phyloP scores from a whole-genome alignment of 176 grass and related monocot genomes.

The Lolium perenne region DNA sequence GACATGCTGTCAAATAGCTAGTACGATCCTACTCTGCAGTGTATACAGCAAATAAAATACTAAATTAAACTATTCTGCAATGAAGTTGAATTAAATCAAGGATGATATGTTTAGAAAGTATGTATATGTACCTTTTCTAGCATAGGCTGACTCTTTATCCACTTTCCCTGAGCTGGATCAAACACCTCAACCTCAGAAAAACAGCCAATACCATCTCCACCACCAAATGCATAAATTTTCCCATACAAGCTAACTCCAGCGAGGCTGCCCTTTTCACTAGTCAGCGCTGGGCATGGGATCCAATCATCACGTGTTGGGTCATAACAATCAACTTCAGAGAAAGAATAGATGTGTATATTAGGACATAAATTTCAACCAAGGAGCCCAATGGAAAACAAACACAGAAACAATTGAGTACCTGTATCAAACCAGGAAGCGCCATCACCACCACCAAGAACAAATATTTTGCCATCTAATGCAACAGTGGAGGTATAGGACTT shows the following conservation, averaged over 20 bases:
- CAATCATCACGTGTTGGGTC: constrained; percentile 70
- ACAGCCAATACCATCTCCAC: constrained; percentile 65
- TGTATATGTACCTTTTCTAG: constrained; percentile 66
- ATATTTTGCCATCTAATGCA: constrained; percentile 72
- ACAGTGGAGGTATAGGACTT: constrained; percentile 69
- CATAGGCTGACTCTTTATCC: constrained; percentile 70
- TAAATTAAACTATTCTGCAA: background rate
- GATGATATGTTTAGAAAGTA: background rate
- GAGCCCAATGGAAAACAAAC: background rate
- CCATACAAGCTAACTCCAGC: constrained; percentile 60
- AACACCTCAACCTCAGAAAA: constrained; percentile 74
- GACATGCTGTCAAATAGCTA: constrained; percentile 3
- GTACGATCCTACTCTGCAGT: background rate
- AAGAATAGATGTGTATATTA: constrained; percentile 35
- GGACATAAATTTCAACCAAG: constrained; percentile 3
- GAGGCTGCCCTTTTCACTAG: constrained; percentile 63
- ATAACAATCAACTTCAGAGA: constrained; percentile 74
- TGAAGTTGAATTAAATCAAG: constrained; percentile 2
- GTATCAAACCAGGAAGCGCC: constrained; percentile 70
- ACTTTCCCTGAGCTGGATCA: constrained; percentile 74
- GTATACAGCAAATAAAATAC: background rate
- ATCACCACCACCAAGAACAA: constrained; percentile 79
- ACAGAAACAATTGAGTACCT: constrained; percentile 51
- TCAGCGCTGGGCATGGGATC: constrained; percentile 56
- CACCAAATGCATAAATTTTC: constrained; percentile 72